Conservation (phyloP, 345 rosid species). For the Firmiana major region DNA sequence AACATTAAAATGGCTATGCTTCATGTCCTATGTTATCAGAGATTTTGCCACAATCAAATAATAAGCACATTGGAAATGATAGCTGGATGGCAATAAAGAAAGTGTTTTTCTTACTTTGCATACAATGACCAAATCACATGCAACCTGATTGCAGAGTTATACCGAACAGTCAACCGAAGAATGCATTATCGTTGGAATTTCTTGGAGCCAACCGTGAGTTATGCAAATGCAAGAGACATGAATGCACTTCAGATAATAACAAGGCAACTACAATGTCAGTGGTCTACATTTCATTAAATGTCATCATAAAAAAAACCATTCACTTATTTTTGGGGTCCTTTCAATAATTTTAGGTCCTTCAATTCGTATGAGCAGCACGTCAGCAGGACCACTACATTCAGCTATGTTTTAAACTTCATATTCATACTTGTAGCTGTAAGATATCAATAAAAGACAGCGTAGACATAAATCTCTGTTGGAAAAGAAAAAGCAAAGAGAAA, state of each 20-base stretch:
- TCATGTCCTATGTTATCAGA: neutral
- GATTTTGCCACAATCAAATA: neutral
- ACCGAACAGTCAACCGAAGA: neutral
- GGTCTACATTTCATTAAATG: conserved; percentile 20
- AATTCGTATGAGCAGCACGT: conserved; percentile 9
- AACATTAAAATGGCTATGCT: neutral
- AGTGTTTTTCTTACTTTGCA: neutral
- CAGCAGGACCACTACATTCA: conserved; percentile 27
- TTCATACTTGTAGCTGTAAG: neutral
- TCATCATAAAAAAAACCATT: conserved; percentile 9
- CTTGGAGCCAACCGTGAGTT: neutral
- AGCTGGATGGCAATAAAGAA: neutral
- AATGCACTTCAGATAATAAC: neutral
- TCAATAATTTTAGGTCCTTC: neutral
- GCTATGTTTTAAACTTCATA: neutral
- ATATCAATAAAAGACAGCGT: neutral
- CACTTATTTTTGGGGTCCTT: conserved; percentile 17
- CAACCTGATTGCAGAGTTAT: neutral
- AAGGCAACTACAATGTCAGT: neutral
- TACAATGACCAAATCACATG: neutral
- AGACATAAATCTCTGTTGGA: conserved; percentile 1
- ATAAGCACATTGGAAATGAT: neutral
- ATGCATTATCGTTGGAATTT: neutral
- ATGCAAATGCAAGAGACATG: neutral
- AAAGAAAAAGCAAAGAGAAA: conserved; percentile 8